These are phyloP conservation scores for Coniochaeta hoffmannii DNA, from an alignment of 2,329 filamentous ascomycete genomes.

Conservation along the genomic window DNA sequence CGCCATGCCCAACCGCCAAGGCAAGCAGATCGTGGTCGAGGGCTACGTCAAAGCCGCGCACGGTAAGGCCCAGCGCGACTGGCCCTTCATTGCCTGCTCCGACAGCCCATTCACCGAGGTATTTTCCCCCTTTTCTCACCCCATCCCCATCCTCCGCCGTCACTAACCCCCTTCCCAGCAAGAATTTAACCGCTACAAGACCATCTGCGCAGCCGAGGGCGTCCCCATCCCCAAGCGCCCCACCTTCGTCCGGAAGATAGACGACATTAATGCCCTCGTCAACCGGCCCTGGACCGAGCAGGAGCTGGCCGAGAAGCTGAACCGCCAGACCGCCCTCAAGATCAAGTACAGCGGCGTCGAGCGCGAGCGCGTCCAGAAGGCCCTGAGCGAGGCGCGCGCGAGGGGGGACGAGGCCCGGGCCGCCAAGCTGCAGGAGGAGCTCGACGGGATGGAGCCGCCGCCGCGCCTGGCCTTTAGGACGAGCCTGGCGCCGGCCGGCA, in stretches of 20 bases:
- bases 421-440: conserved; percentile 48
- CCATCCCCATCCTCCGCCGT: background rate
- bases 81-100: conserved; percentile 86
- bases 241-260: conserved; percentile 62
- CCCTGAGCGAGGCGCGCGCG: conserved; percentile 59
- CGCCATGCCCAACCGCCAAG: conserved; percentile 66
- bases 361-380: conserved; percentile 57
- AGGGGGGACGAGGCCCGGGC: conserved; percentile 53
- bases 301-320: conserved; percentile 74
- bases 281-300: conserved; percentile 75
- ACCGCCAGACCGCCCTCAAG: conserved; percentile 60
- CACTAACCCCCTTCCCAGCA: conserved; percentile 35
- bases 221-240: conserved; percentile 68
- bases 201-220: conserved; percentile 64
- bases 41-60: conserved; percentile 77
- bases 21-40: conserved; percentile 73
- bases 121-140: conserved; percentile 19
- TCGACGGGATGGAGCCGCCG: conserved; percentile 55
- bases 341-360: conserved; percentile 59
- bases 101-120: conserved; percentile 80
- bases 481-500: conserved; percentile 45
- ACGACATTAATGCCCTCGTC: conserved; percentile 72
- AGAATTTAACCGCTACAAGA: conserved; percentile 77
- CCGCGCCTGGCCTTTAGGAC: conserved; percentile 71
- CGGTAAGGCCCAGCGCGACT: conserved; percentile 76